A percentile compares a stretch with the other conserved stretches of the same genome.
Evolutionary conservation across 2,329 filamentous ascomycete species (phyloP).

Genomic region (Phialocephala subalpina): DNA sequence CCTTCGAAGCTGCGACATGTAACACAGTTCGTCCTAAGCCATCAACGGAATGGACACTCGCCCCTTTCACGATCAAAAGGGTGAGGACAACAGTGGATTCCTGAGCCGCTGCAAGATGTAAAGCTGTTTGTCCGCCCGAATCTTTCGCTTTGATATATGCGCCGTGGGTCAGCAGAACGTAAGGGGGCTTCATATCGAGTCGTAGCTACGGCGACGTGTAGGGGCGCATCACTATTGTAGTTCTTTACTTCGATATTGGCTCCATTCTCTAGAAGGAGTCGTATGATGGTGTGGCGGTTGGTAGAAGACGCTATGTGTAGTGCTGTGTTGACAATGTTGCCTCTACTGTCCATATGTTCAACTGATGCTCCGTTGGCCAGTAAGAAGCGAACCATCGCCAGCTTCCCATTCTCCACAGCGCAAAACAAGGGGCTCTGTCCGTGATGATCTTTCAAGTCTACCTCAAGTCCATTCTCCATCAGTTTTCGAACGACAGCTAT

Average conservation of each 20-base stretch:
- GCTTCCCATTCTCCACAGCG: background rate
- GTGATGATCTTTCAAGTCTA: background rate
- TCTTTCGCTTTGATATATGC: background rate
- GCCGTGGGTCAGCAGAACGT: background rate
- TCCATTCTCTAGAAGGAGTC: background rate
- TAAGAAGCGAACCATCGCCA: background rate
- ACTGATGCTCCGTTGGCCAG: background rate
- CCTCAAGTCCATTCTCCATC: background rate
- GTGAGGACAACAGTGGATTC: background rate
- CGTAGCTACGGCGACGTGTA: background rate
- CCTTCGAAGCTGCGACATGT: too few relatives aligned
- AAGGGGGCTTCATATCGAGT: background rate
- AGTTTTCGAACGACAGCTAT: background rate
- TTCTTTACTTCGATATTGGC: background rate
- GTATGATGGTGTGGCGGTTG: background rate
- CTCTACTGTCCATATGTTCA: background rate
- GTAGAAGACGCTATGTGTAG: background rate
- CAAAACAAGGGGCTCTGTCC: background rate
- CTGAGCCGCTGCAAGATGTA: background rate
- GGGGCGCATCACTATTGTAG: background rate
- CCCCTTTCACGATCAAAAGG: background rate
- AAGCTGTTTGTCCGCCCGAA: background rate
- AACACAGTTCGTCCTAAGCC: too few relatives aligned
- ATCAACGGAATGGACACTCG: background rate
- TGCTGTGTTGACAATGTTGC: background rate